Percentiles rank a stretch among this genome's conserved stretches.
phyloP scores from a whole-genome alignment of 2,329 filamentous ascomycete genomes.

The Penicillium sp. region DNA sequence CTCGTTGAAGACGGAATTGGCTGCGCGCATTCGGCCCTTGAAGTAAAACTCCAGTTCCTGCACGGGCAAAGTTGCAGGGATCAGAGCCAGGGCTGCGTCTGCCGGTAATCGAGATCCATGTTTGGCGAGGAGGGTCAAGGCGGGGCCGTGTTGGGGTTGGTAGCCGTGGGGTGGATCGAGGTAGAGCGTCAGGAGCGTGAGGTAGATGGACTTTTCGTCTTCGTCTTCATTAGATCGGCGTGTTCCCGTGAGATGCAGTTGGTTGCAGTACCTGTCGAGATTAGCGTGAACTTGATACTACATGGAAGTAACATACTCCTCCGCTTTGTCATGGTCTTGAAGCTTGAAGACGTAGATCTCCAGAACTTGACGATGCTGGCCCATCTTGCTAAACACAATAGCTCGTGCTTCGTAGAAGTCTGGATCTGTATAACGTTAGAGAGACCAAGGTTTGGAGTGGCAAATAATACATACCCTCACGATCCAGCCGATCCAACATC shows the following conservation, averaged over 20 bases:
- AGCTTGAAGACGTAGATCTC: constrained; percentile 97
- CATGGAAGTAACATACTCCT: constrained; percentile 61
- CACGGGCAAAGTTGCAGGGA: constrained; percentile 74
- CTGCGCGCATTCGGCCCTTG: constrained; percentile 77
- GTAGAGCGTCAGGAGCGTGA: constrained; percentile 84
- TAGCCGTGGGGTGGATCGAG: constrained; percentile 72
- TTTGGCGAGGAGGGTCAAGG: constrained; percentile 79
- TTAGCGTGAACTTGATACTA: constrained; percentile 11
- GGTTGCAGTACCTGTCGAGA: constrained; percentile 72
- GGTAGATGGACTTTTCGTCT: constrained; percentile 73
- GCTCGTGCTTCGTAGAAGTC: constrained; percentile 85
- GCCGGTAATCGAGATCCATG: constrained; percentile 90
- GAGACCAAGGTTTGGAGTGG: neutral
- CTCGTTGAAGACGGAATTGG: constrained; percentile 76
- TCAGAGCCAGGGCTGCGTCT: constrained; percentile 74
- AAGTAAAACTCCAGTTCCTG: constrained; percentile 84
- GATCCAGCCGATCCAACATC: constrained; percentile 71
- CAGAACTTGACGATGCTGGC: constrained; percentile 89
- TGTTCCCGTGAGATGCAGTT: constrained; percentile 60
- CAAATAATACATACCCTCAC: constrained; percentile 59
- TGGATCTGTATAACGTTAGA: constrained; percentile 54
- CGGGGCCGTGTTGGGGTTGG: constrained; percentile 67
- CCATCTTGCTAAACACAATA: constrained; percentile 89
- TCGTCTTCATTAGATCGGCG: constrained; percentile 45
- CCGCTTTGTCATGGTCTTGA: constrained; percentile 78